Conservation (phyloP, 2,329 filamentous ascomycete species). For the Apiospora kogelbergensis region DNA sequence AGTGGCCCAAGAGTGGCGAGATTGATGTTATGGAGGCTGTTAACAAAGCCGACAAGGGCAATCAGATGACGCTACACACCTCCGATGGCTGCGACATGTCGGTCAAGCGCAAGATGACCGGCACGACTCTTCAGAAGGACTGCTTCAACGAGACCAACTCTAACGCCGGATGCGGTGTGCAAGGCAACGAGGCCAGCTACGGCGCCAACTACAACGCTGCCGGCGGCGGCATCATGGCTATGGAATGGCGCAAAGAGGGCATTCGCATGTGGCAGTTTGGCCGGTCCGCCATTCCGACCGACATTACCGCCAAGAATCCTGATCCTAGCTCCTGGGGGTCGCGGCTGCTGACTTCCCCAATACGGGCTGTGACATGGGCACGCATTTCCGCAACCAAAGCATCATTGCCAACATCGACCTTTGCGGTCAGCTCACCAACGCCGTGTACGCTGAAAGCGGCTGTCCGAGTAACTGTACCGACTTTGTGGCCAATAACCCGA, state of each 20-base stretch:
- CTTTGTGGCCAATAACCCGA: slow-evolving; percentile 57
- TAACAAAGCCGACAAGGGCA: slow-evolving; percentile 54
- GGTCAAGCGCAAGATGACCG: slow-evolving; percentile 54
- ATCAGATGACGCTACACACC: slow-evolving; percentile 62
- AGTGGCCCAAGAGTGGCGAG: slow-evolving; percentile 66
- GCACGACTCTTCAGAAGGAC: slow-evolving; percentile 39
- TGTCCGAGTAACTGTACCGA: slow-evolving; percentile 56
- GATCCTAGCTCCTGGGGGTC: slow-evolving; percentile 60
- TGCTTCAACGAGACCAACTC: slow-evolving; percentile 51
- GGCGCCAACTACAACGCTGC: slow-evolving; percentile 52
- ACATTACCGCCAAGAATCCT: slow-evolving; percentile 52
- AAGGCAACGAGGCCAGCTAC: slow-evolving; percentile 42
- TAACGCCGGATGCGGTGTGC: slow-evolving; percentile 60
- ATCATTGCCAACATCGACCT: slow-evolving; percentile 67
- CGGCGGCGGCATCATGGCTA: slow-evolving; percentile 59
- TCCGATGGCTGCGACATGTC: slow-evolving; percentile 50
- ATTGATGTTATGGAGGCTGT: slow-evolving; percentile 63
- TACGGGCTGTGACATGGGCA: slow-evolving; percentile 58
- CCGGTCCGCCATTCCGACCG: slow-evolving; percentile 45
- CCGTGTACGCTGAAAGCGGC: slow-evolving; percentile 45
- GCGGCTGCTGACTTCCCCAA: slow-evolving; percentile 65
- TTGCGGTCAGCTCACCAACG: slow-evolving; percentile 57
- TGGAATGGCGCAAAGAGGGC: slow-evolving; percentile 60
- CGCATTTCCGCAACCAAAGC: slow-evolving; percentile 64
- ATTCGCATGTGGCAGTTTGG: slow-evolving; percentile 65